Base-by-base conservation (phyloP, 1,139 yeast genomes). In the Sugiyamaella neomexicana region DNA sequence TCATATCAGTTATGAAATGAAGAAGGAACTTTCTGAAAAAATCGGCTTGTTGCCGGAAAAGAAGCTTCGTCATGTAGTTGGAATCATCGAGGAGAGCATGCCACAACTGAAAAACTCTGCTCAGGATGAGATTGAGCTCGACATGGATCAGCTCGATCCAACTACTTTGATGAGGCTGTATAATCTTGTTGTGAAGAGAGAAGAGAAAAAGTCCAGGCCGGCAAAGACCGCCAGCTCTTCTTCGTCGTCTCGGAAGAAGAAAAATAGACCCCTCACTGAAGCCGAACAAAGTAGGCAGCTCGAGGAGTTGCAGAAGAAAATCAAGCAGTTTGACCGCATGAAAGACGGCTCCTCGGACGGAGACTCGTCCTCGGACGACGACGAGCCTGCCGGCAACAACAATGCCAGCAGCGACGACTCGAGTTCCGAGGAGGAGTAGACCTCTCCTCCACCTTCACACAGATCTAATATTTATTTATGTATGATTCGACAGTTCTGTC, bases 101-200 rank as follows among this genome's bases (percentile, higher is more conserved):
- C 89, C 89, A n/a, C 88, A 89, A 62, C 79, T 87, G 60, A 79
- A 79, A 60, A 83, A 82, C 65, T 78, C 77, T 55, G 85, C 82
- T 46, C 86, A 83, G 60, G 99, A 93, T 65, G 95, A 86, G 68
- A 95, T 93, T 58, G 99, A 95, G 75, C 79, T 93, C 59, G 99
- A 95, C 71, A 87, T 95, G 85, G 98, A 93, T 71, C 89, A 86
- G 71, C 80, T 93, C 64, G 97, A 89, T 65, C 93, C 89, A 62
- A 77, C 82, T 52, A 91, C 98, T 1, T 81, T 93, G 50, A 74
- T 89, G 68, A 88, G 89, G 66, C 76, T 93, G 62, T 91, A 91
- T 76, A 86, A 88, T 70, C 86, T 80, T 69, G 84, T 86, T 57
- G 86, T 86, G 62, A 83, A 83, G 58, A 79, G 80, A 62, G 63